Evolutionary conservation across 257 asterid genomes (phyloP).

Genomic region (Fraxinus excelsior): DNA sequence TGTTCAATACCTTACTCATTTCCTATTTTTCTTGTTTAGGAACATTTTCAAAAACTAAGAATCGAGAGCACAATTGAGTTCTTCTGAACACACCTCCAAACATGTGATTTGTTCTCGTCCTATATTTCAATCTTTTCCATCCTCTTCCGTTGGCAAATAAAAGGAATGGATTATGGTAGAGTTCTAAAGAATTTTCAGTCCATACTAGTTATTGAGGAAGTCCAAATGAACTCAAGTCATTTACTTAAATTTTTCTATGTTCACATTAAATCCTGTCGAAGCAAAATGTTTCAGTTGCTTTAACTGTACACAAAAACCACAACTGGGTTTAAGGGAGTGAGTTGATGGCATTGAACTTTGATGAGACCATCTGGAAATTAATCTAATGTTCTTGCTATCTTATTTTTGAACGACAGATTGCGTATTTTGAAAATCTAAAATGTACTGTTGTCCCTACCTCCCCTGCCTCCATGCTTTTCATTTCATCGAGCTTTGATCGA

Average conservation of each 20-base stretch:
- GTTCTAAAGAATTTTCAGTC: slow-evolving; percentile 1
- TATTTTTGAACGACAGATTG: slow-evolving; percentile 45
- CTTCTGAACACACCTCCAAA: slow-evolving; percentile 77
- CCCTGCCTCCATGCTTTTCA: slow-evolving; percentile 92
- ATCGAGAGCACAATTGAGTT: too few relatives aligned
- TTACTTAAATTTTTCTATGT: too few relatives aligned
- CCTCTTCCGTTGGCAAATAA: background rate
- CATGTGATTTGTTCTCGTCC: slow-evolving; percentile 48
- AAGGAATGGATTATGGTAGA: background rate
- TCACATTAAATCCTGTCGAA: too few relatives aligned
- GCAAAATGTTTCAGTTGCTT: too few relatives aligned
- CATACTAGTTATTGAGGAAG: background rate
- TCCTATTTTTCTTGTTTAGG: too few relatives aligned
- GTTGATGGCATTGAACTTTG: too few relatives aligned
- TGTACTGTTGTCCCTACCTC: slow-evolving; percentile 79
- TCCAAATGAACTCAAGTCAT: too few relatives aligned
- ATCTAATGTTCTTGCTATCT: background rate
- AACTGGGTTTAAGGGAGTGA: too few relatives aligned
- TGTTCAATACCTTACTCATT: too few relatives aligned
- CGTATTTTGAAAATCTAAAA: slow-evolving; percentile 77
- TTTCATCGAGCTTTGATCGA: too few relatives aligned
- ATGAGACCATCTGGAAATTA: background rate
- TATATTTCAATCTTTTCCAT: background rate
- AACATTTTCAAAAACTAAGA: too few relatives aligned
- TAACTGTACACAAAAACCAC: too few relatives aligned